Percentiles rank a stretch among this genome's conserved stretches.
Evolutionary conservation across 805 yeast species (phyloP).

Genomic region (Groenewaldozyma salmanticensis): DNA sequence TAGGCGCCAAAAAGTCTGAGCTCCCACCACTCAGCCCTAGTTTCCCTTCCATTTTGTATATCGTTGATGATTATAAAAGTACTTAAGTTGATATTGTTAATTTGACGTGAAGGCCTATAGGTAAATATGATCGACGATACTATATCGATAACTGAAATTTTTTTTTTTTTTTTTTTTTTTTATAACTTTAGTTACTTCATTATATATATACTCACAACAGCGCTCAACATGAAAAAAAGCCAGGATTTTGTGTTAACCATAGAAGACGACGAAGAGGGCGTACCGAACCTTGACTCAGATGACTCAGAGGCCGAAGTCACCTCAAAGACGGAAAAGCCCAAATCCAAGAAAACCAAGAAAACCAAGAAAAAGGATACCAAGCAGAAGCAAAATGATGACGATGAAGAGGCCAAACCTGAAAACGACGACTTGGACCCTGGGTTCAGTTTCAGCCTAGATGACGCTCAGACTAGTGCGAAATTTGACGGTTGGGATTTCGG

Average conservation of each 20-base stretch:
- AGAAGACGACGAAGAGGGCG: constrained; percentile 70
- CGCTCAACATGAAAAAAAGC: constrained; percentile 23
- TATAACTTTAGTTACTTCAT: too few relatives aligned
- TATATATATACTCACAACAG: too few relatives aligned
- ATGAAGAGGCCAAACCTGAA: constrained; percentile 31
- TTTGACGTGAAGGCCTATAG: too few relatives aligned
- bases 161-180: too few relatives aligned
- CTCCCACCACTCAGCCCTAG: too few relatives aligned
- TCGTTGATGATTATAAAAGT: too few relatives aligned
- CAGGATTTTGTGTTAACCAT: constrained; percentile 63
- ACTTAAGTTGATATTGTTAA: too few relatives aligned
- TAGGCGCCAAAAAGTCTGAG: constrained; percentile 44
- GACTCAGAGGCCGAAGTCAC: constrained; percentile 30
- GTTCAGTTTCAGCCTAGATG: constrained; percentile 60
- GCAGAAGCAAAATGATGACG: constrained; percentile 20
- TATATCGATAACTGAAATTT: too few relatives aligned
- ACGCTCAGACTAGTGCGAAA: constrained; percentile 16
- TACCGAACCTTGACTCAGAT: constrained; percentile 41
- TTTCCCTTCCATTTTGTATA: too few relatives aligned
- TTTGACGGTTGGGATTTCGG: constrained; percentile 83
- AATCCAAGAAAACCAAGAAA: constrained; percentile 9
- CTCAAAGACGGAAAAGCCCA: constrained; percentile 15
- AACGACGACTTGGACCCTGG: constrained; percentile 47
- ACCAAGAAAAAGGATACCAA: constrained; percentile 18
- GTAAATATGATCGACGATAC: too few relatives aligned